Conservation (phyloP, 2,329 filamentous ascomycete species). For the Pseudocercospora fijiensis region DNA sequence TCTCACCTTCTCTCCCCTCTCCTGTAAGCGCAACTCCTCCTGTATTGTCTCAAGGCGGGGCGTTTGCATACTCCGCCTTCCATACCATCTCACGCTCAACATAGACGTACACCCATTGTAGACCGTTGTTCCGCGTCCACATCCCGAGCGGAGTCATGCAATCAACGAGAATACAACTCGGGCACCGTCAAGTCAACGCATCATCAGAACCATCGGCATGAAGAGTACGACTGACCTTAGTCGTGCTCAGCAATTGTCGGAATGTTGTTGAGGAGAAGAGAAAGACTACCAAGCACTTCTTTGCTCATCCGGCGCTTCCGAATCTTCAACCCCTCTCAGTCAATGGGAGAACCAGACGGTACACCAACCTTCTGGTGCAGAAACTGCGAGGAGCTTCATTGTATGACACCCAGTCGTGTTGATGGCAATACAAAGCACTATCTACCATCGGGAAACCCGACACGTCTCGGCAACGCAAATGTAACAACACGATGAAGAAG, state of each 20-base stretch:
- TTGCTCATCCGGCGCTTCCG: constrained; percentile 2
- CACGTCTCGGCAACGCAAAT: not conserved
- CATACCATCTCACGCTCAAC: too few species aligned
- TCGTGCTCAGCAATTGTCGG: not conserved
- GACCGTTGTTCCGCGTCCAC: not conserved
- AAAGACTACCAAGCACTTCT: not conserved
- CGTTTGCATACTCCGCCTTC: too few species aligned
- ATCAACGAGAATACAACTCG: not conserved
- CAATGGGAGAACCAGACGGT: not conserved
- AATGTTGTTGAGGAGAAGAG: not conserved
- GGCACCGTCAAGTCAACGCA: not conserved
- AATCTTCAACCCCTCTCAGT: not conserved
- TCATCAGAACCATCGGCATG: not conserved
- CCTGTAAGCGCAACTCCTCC: not conserved
- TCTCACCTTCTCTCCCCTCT: not conserved
- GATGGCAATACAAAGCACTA: not conserved
- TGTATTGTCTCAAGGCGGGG: too few species aligned
- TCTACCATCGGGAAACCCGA: not conserved
- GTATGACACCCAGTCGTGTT: not conserved
- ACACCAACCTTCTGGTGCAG: not conserved
- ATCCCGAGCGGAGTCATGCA: not conserved
- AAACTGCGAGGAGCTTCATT: not conserved
- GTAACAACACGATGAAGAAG: not conserved
- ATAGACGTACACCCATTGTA: not conserved
- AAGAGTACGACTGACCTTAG: not conserved